These are phyloP conservation scores for Panicum miliaceum DNA, from an alignment of 176 grass and related monocot genomes.

Conservation along the genomic window DNA sequence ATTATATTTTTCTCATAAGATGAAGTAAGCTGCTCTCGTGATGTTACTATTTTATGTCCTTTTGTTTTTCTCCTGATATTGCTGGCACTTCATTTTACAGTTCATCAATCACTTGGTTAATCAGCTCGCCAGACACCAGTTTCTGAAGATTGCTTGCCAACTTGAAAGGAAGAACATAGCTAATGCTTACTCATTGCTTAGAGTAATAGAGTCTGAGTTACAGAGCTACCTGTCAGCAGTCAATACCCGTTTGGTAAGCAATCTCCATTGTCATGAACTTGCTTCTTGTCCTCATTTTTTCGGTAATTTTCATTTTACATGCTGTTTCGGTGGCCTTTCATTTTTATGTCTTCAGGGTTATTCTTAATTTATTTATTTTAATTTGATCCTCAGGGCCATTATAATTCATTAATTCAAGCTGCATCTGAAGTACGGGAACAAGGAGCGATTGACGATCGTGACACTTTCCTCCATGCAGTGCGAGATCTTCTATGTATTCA, in stretches of 20 bases:
- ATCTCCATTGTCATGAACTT: constrained; percentile 12
- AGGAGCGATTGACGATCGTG: constrained; percentile 92
- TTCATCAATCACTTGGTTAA: constrained; percentile 98
- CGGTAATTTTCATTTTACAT: constrained; percentile 3
- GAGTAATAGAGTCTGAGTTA: constrained; percentile 92
- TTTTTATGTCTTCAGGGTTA: constrained; percentile 17
- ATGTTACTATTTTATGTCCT: neutral
- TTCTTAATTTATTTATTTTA: constrained; percentile 28
- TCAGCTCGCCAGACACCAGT: constrained; percentile 89
- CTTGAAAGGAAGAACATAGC: constrained; percentile 89
- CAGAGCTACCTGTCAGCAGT: constrained; percentile 82
- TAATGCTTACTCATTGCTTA: constrained; percentile 75
- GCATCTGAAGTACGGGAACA: constrained; percentile 87
- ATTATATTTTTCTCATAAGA: neutral
- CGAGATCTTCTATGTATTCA: constrained; percentile 89
- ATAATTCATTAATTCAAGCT: constrained; percentile 80
- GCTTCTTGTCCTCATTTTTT: constrained; percentile 7
- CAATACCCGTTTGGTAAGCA: constrained; percentile 75
- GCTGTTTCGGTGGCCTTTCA: neutral
- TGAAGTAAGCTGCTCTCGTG: neutral
- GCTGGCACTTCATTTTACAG: constrained; percentile 49
- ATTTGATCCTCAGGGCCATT: constrained; percentile 66
- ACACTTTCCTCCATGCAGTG: constrained; percentile 88
- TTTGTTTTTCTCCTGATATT: constrained; percentile 34
- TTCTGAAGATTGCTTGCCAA: constrained; percentile 93